Evolutionary conservation across 1,284 basidiomycete genomes (phyloP), one percentile per base, ranked within the genome.

Genomic region (Trametes sp.): DNA sequence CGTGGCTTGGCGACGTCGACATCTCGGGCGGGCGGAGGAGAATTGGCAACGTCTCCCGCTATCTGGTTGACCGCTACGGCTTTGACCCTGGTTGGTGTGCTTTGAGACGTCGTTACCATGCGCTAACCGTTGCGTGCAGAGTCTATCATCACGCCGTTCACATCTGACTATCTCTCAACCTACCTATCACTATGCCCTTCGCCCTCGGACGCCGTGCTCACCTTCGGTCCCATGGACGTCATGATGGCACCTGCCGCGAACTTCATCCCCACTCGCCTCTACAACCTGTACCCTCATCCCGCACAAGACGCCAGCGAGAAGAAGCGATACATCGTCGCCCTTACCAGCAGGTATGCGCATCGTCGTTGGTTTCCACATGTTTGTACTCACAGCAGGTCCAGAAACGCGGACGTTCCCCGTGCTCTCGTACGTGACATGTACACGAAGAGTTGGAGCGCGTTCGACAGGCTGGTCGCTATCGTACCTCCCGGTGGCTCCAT

Each of bases 401-500:
- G 90, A 73, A 93, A 93, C 72, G 90, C 90, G 10, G 93, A 93
- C 69, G 87, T 93, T n/a, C 91, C 92, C 9, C 85, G 93, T 49
- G 89, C 90, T 1, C 83, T 94, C 29, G 90, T 93, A 26, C 86
- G 92, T 61, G 92, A 94, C 70, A 90, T 94, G 88, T 94, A 95
- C 73, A 93, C 91, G 45, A 94, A 94, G 76, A 92, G 89, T 61
- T 95, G 93, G 93, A 91, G 89, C 71, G 92, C 92, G 4, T 94
- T 94, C 69, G 90, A 93, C 73, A 85, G 93, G 21, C 81, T 95
- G 5, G 87, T 92, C 4, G 91, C 90, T 2, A 93, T 94, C 66
- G 92, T 94, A 0, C 91, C 93, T 16, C 92, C 92, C 1, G 93
- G 93, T 19, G 93, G 93, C 4, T 92, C 90, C 0, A 94, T 94